Percentiles rank a stretch among this genome's conserved stretches.
These are phyloP conservation scores for Colletotrichum godetiae DNA, from an alignment of 2,329 filamentous ascomycete genomes.

Conservation along the genomic window DNA sequence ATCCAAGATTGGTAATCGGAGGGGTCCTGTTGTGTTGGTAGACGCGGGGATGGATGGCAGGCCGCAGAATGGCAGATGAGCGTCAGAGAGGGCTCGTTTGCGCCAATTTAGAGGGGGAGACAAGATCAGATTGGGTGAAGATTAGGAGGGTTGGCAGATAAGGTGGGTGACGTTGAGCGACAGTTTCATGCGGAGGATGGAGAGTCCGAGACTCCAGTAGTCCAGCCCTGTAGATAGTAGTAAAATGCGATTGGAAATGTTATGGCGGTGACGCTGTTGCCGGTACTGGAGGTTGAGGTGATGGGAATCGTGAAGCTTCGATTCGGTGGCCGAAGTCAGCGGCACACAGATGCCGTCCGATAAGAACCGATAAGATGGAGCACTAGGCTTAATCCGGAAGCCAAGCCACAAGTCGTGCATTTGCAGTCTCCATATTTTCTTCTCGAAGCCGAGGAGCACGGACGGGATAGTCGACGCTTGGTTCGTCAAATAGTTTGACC, in stretches of 20 bases:
- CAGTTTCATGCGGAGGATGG: not conserved
- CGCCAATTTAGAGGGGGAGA: not conserved
- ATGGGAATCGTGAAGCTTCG: not conserved
- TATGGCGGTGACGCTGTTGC: not conserved
- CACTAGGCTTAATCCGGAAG: constrained; percentile 46
- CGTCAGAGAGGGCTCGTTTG: not conserved
- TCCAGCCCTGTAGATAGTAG: not conserved
- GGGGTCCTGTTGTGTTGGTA: not conserved
- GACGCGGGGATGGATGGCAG: not conserved
- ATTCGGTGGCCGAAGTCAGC: not conserved
- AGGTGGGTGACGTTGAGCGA: not conserved
- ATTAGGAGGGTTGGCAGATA: not conserved
- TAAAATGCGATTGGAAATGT: not conserved
- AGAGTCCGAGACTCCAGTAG: not conserved
- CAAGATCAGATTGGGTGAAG: not conserved
- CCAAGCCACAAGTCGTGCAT: constrained; percentile 42
- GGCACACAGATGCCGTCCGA: not conserved
- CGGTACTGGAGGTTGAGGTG: not conserved
- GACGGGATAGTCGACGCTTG: not conserved
- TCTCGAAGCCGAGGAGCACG: not conserved
- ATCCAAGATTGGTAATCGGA: constrained; percentile 17
- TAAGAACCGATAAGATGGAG: not conserved
- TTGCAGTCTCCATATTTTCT: not conserved
- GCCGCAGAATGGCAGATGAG: not conserved
- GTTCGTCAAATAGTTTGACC: not conserved